These are phyloP conservation scores for Pythium folliculosum DNA, from an alignment of 352 stramenopile genomes.

Conservation along the genomic window DNA sequence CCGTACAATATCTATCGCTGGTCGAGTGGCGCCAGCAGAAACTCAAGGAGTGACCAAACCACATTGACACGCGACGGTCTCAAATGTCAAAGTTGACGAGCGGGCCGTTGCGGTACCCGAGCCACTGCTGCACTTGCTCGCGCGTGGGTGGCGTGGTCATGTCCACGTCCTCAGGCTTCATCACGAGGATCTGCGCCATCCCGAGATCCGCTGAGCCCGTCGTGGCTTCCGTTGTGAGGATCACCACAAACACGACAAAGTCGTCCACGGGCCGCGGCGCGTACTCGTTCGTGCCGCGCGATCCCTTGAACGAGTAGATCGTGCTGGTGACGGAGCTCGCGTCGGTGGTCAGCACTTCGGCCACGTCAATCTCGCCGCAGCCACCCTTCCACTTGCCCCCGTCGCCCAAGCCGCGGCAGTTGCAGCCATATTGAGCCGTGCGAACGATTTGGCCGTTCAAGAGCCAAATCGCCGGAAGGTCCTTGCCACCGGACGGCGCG, in stretches of 20 bases:
- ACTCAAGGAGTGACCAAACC: too few species aligned
- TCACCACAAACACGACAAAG: conserved; percentile 39
- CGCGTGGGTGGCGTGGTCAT: conserved; percentile 25
- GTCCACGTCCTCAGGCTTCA: conserved; percentile 33
- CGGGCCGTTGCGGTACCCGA: conserved; percentile 31
- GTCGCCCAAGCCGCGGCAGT: conserved; percentile 47
- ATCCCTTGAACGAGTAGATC: conserved; percentile 54
- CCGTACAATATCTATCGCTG: too few species aligned
- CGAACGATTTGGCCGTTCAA: conserved; percentile 52
- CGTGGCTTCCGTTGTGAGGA: conserved; percentile 31
- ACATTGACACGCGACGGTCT: too few species aligned
- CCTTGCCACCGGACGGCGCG: conserved; percentile 16
- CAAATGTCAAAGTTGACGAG: conserved; percentile 37
- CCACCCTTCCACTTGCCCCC: conserved; percentile 40
- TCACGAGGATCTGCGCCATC: conserved; percentile 34
- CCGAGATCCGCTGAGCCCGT: conserved; percentile 15
- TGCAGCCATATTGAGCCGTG: conserved; percentile 51
- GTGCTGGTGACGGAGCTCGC: conserved; percentile 37
- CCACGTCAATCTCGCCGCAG: conserved; percentile 53
- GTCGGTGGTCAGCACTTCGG: conserved; percentile 38
- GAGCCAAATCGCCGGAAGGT: conserved; percentile 46
- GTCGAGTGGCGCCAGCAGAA: too few species aligned
- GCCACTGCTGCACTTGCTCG: conserved; percentile 31
- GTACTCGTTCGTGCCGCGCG: conserved; percentile 34
- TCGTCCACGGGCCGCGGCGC: conserved; percentile 27